A percentile compares a stretch with the other conserved stretches of the same genome.
Conservation (phyloP, 306 rosid genomes). For the Oemleria cerasiformis region DNA sequence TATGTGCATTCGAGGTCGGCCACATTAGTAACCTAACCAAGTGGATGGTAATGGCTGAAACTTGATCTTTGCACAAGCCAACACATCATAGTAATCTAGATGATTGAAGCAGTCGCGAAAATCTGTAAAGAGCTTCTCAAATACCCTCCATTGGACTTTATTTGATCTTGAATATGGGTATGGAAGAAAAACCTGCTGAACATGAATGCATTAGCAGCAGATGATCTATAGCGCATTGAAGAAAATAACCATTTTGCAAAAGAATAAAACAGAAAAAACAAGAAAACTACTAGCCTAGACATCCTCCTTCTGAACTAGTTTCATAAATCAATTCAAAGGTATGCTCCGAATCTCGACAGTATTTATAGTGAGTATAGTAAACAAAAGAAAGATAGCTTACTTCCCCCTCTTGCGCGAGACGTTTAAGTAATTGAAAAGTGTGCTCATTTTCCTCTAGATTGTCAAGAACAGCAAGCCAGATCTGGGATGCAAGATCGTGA, state of each 20-base stretch:
- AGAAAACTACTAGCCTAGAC: background rate
- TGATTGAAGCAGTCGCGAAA: slow-evolving; percentile 72
- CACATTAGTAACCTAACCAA: slow-evolving; percentile 64
- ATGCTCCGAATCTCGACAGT: background rate
- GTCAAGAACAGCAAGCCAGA: slow-evolving; percentile 79
- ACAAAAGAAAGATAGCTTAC: slow-evolving; percentile 41
- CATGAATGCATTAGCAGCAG: background rate
- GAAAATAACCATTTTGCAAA: background rate
- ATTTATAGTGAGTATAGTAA: background rate
- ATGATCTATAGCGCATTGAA: background rate
- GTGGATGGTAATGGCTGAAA: slow-evolving; percentile 73
- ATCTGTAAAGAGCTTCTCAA: slow-evolving; percentile 83
- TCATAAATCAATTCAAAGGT: background rate
- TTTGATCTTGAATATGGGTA: slow-evolving; percentile 62
- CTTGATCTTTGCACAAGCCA: slow-evolving; percentile 73
- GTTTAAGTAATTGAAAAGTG: slow-evolving; percentile 58
- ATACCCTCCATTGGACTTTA: slow-evolving; percentile 82
- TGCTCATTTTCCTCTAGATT: slow-evolving; percentile 60
- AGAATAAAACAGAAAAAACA: background rate
- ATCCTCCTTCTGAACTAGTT: background rate
- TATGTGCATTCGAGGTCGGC: slow-evolving; percentile 1
- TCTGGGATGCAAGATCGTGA: slow-evolving; percentile 60
- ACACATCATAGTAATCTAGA: slow-evolving; percentile 60
- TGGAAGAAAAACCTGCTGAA: slow-evolving; percentile 70
- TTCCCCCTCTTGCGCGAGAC: slow-evolving; percentile 67